Conservation (phyloP, 2,329 filamentous ascomycete genomes). For the Trichoderma sp. region DNA sequence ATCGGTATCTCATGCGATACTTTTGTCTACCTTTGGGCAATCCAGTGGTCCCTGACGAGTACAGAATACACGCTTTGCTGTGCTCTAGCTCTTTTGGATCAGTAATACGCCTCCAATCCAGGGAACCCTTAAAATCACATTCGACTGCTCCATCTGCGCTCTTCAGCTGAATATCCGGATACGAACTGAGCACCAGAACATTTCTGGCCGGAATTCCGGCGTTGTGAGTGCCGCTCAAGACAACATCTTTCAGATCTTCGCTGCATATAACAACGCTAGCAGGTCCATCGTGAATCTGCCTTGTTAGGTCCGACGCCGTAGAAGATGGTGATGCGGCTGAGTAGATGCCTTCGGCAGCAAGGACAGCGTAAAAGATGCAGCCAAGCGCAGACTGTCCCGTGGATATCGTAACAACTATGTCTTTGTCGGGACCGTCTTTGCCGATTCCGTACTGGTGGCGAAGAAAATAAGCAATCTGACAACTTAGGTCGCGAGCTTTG, state of each 20-base stretch:
- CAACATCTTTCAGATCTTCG: conserved; percentile 49
- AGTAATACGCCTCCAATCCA: conserved; percentile 58
- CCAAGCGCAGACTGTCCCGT: conserved; percentile 58
- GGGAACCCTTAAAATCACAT: conserved; percentile 38
- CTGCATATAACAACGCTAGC: conserved; percentile 48
- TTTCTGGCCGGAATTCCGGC: conserved; percentile 46
- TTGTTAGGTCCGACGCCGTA: conserved; percentile 53
- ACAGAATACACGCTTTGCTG: conserved; percentile 47
- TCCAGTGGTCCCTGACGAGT: conserved; percentile 53
- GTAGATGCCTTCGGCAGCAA: conserved; percentile 62
- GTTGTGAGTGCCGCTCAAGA: conserved; percentile 51
- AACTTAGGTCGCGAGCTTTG: conserved; percentile 49
- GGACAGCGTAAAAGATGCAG: conserved; percentile 55
- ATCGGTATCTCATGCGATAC: not conserved
- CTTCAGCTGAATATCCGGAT: conserved; percentile 33
- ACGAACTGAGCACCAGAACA: conserved; percentile 54
- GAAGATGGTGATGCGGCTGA: conserved; percentile 55
- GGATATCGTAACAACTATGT: conserved; percentile 59
- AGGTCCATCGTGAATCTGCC: conserved; percentile 45
- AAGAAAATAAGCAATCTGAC: conserved; percentile 57
- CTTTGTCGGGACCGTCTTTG: conserved; percentile 47
- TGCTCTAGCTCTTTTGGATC: conserved; percentile 47
- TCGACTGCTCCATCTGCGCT: conserved; percentile 31
- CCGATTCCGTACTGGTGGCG: conserved; percentile 56
- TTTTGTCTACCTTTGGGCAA: conserved; percentile 44